phyloP scores from a whole-genome alignment of 2,329 filamentous ascomycete species.

The Huntiella abstrusa region DNA sequence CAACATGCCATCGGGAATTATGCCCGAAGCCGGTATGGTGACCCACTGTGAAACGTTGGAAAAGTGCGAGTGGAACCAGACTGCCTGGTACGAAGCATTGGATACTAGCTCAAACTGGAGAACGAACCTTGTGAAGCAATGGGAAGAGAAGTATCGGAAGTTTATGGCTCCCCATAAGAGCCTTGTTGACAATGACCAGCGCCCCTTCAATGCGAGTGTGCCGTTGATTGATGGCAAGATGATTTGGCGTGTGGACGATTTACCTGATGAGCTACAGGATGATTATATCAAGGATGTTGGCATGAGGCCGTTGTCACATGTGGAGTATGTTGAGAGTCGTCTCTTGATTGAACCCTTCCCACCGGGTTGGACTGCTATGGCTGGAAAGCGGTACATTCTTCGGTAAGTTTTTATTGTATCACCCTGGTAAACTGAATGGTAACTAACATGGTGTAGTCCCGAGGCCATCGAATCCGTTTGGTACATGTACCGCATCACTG shows the following conservation, averaged over 20 bases:
- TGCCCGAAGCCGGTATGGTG: slow-evolving; percentile 36
- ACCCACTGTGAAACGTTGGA: slow-evolving; percentile 27
- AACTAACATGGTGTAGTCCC: slow-evolving; percentile 31
- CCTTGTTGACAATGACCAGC: background rate
- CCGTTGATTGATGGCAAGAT: too few relatives aligned
- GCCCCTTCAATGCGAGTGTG: background rate
- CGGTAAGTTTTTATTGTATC: slow-evolving; percentile 25
- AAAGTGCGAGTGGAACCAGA: slow-evolving; percentile 33
- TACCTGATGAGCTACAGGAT: background rate
- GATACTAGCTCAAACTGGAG: slow-evolving; percentile 28
- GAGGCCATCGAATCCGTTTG: slow-evolving; percentile 80
- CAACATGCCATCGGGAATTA: slow-evolving; percentile 39
- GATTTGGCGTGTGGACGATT: slow-evolving; percentile 6
- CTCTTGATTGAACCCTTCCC: slow-evolving; percentile 28
- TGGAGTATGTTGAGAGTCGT: slow-evolving; percentile 30
- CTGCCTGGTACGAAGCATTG: slow-evolving; percentile 28
- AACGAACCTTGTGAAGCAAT: slow-evolving; percentile 24
- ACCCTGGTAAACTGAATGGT: background rate
- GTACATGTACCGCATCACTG: slow-evolving; percentile 81
- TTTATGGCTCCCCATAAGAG: background rate
- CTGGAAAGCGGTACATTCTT: slow-evolving; percentile 36
- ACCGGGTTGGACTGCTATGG: slow-evolving; percentile 30
- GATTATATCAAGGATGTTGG: slow-evolving; percentile 9
- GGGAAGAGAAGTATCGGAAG: slow-evolving; percentile 8
- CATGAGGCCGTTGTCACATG: slow-evolving; percentile 28